Conservation (phyloP, 129 eudicot species). For the Chrysanthemum lavandulifolium region DNA sequence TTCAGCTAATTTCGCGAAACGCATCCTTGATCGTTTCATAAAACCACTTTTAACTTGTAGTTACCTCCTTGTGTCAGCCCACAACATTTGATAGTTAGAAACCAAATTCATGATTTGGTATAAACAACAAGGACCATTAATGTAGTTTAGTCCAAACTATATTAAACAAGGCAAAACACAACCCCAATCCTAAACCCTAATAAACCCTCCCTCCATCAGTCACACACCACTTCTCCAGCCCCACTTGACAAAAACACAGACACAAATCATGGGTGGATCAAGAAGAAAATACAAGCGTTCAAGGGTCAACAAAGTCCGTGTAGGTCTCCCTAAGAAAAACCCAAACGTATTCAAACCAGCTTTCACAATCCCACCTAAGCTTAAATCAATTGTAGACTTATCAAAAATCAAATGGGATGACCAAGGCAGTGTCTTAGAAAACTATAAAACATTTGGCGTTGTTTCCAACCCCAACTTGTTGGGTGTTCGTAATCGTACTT, state of each 20-base stretch:
- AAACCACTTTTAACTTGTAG: too few relatives aligned
- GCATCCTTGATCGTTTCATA: too few relatives aligned
- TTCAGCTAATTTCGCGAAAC: too few relatives aligned
- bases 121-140: too few relatives aligned
- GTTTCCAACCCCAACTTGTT: conserved; percentile 87
- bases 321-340: conserved; percentile 72
- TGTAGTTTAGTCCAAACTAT: neutral
- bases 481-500: conserved; percentile 65
- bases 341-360: conserved; percentile 79
- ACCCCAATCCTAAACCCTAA: conserved; percentile 22
- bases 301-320: conserved; percentile 60
- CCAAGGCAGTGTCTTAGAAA: conserved; percentile 68
- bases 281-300: conserved; percentile 75
- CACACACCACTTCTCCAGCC: neutral
- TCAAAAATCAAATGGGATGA: conserved; percentile 78
- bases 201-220: neutral
- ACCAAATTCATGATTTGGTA: too few relatives aligned
- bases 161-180: neutral
- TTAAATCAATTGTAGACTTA: conserved; percentile 39
- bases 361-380: conserved; percentile 72
- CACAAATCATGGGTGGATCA: conserved; percentile 66
- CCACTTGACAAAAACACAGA: neutral
- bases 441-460: conserved; percentile 82
- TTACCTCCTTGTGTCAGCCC: too few relatives aligned
- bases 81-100: too few relatives aligned